Percentiles rank a stretch among this genome's conserved stretches.
phyloP scores from a whole-genome alignment of 768 basidiomycete genomes.

The Termitomyces sp. region DNA sequence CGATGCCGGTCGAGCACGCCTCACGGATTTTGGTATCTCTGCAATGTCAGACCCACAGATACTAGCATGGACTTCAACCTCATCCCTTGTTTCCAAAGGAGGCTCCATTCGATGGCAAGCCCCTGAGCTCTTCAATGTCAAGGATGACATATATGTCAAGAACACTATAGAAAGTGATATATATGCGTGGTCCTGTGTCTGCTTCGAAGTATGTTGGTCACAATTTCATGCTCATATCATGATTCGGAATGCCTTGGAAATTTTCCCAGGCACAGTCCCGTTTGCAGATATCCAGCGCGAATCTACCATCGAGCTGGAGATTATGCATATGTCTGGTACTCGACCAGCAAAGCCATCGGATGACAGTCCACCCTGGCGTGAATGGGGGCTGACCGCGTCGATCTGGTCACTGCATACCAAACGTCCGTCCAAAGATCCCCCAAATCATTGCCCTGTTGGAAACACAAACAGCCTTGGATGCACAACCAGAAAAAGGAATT shows the following conservation, averaged over 20 bases:
- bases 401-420: conserved; percentile 1
- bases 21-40: no score
- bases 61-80: no score
- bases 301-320: neutral
- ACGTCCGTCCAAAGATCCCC: neutral
- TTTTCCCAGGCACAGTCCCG: neutral
- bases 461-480: no score
- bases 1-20: no score
- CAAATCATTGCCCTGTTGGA: no score
- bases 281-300: neutral
- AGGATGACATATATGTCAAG: no score
- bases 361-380: neutral
- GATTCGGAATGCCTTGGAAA: neutral
- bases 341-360: neutral
- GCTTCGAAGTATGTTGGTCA: neutral
- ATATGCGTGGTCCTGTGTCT: conserved; percentile 2
- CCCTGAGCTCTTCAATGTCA: no score
- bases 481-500: no score
- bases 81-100: no score
- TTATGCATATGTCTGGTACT: neutral
- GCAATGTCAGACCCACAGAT: no score
- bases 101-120: no score
- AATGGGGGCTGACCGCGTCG: neutral
- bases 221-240: neutral
- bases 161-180: conserved; percentile 1